Conservation (phyloP, 306 rosid genomes). For the Quillaja saponaria region DNA sequence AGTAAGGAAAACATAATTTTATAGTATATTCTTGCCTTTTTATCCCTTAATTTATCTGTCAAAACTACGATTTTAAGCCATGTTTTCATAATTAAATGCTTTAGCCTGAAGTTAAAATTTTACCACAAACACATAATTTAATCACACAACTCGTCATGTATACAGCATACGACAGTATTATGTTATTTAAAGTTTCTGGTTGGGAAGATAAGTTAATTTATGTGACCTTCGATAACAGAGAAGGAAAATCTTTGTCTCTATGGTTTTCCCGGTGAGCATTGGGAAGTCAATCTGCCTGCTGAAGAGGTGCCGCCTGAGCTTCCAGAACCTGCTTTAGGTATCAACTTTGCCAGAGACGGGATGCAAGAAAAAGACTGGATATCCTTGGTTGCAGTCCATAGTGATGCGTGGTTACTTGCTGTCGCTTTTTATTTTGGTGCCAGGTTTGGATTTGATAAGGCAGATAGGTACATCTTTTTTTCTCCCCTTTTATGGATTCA, state of each 20-base stretch:
- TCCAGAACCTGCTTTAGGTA: constrained; percentile 77
- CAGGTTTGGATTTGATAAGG: constrained; percentile 63
- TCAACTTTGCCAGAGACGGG: constrained; percentile 68
- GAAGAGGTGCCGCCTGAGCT: constrained; percentile 77
- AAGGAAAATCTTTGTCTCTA: constrained; percentile 79
- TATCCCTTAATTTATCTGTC: too few species aligned
- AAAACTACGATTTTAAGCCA: too few species aligned
- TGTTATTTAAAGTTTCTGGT: not conserved
- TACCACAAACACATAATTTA: not conserved
- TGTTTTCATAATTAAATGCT: too few species aligned
- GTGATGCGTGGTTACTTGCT: constrained; percentile 75
- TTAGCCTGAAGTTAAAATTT: not conserved
- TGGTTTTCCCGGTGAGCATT: constrained; percentile 69
- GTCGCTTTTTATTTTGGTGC: constrained; percentile 67
- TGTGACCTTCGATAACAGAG: constrained; percentile 38
- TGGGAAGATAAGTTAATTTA: not conserved
- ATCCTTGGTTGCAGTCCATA: constrained; percentile 68
- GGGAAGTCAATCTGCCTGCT: constrained; percentile 73
- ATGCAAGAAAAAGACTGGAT: constrained; percentile 71
- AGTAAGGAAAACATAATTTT: too few species aligned
- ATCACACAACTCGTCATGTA: too few species aligned
- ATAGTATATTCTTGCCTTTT: too few species aligned
- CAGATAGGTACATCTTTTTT: constrained; percentile 53
- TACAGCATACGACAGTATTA: not conserved
- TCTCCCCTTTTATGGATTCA: constrained; percentile 4